Evolutionary conservation across 1,139 yeast genomes (phyloP), one percentile per base, ranked within the genome.

Genomic region (Saccharomycopsis hybrid): DNA sequence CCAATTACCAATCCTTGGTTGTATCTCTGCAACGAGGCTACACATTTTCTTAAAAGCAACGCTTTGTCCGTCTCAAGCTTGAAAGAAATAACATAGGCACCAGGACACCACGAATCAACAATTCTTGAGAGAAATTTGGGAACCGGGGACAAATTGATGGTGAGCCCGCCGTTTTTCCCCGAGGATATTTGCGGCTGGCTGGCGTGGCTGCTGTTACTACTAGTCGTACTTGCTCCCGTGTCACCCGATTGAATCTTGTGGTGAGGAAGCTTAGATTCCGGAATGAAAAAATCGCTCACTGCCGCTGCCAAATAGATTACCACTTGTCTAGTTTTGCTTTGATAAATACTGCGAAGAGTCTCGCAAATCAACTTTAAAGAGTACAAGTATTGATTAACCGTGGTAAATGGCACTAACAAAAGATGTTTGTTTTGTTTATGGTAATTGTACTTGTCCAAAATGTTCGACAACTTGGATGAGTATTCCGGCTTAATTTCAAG

Each of bases 1-100:
- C 98, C 99, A 63, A 94, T 89, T 8, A 94, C 99, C 55, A 94
- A 70, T 63, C 89, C 97, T 66, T 94, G 98, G 56, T 81, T 85
- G 65, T 94, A 94, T 55, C 95, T 74, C 36, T 78, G 78, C 55
- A 94, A 71, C 0, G 98, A 97, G 50, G 76, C 78, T 48, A 71
- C 71, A 4, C 96, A 88, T 67, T 94, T 94, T 52, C 76, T 71
- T 43, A 88, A 74, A 57, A 94, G 70, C 27, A 94, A 77, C 9
- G 71, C 61, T 54, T 68, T 66, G 65, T 94, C 98, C 0, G 99
- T 94, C 63, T 94, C 99, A 53, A 92, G 75, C 65, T 94, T 94
- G 70, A 94, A 94, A 28, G 96, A 86, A 2, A 92, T 85, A 54
- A 94, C 88, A 95, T 89, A 85, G 1, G 97, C 95, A 5, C 82